These are phyloP conservation scores for Pholiota molesta DNA, from an alignment of 768 basidiomycete genomes.

Conservation along the genomic window DNA sequence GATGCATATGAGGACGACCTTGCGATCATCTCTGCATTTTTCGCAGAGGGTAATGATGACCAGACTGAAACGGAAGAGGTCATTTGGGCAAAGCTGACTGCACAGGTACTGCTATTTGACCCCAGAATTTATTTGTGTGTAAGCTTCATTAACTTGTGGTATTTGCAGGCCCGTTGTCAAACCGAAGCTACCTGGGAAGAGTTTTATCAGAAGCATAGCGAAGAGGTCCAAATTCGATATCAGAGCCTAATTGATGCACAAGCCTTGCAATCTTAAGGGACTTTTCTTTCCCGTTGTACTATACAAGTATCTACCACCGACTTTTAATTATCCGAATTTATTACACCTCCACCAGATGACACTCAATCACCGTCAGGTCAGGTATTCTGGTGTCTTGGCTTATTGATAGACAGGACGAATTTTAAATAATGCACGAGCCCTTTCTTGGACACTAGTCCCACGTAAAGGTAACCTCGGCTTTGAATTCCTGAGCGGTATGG, in stretches of 20 bases:
- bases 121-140: neutral
- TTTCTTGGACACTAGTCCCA: neutral
- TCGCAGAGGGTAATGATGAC: conserved; percentile 52
- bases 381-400: neutral
- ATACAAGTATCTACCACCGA: neutral
- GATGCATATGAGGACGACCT: conserved; percentile 42
- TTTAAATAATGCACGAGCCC: neutral
- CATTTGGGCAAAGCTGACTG: conserved; percentile 53
- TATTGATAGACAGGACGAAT: too few relatives aligned
- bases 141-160: conserved; percentile 1
- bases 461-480: neutral
- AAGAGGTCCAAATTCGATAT: conserved; percentile 45
- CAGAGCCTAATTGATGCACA: conserved; percentile 23
- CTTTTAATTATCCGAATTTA: neutral
- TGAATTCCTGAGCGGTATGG: neutral
- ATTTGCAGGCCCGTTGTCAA: conserved; percentile 40
- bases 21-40: conserved; percentile 55
- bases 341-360: neutral
- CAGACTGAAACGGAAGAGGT: conserved; percentile 36
- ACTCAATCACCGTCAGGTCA: too few relatives aligned
- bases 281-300: neutral
- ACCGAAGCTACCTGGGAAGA: conserved; percentile 50
- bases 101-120: conserved; percentile 39
- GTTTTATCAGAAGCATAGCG: conserved; percentile 50
- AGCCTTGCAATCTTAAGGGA: neutral